Evolutionary conservation across 2,329 filamentous ascomycete species (phyloP).

Genomic region (Ambrosiella xylebori): DNA sequence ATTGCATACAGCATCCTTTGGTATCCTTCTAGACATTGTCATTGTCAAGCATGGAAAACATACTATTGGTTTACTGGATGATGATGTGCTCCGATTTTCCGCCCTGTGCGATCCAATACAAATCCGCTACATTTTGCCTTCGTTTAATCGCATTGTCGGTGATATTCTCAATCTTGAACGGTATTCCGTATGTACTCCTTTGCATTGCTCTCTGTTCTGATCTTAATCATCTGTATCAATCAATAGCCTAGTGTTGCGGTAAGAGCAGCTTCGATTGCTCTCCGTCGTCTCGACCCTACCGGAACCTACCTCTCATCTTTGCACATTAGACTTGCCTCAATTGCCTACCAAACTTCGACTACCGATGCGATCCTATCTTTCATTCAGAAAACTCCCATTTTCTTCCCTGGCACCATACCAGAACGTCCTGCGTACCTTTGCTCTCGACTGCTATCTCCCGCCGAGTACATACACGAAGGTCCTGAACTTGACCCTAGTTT

Average conservation of each 20-base stretch:
- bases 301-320: conserved; percentile 47
- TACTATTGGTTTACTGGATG: conserved; percentile 11
- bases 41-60: not conserved
- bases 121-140: conserved; percentile 31
- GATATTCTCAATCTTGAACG: conserved; percentile 23
- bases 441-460: conserved; percentile 28
- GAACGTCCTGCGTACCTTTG: conserved; percentile 25
- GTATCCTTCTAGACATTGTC: conserved; percentile 26
- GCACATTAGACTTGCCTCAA: conserved; percentile 39
- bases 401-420: conserved; percentile 36
- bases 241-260: conserved; percentile 29
- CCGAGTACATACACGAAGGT: conserved; percentile 40
- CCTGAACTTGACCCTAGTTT: conserved; percentile 41
- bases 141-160: conserved; percentile 29
- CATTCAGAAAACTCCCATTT: conserved; percentile 48
- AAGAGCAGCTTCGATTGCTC: conserved; percentile 30
- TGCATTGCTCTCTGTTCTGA: not conserved
- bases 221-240: not conserved
- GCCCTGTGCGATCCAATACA: conserved; percentile 32
- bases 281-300: conserved; percentile 49
- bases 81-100: conserved; percentile 29
- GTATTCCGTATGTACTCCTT: conserved; percentile 24
- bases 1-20: conserved; percentile 33
- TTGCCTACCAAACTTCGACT: conserved; percentile 38
- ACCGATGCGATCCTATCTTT: conserved; percentile 41